Base-by-base conservation (phyloP, 2,329 filamentous ascomycete species). In the Cercospora sesami region DNA sequence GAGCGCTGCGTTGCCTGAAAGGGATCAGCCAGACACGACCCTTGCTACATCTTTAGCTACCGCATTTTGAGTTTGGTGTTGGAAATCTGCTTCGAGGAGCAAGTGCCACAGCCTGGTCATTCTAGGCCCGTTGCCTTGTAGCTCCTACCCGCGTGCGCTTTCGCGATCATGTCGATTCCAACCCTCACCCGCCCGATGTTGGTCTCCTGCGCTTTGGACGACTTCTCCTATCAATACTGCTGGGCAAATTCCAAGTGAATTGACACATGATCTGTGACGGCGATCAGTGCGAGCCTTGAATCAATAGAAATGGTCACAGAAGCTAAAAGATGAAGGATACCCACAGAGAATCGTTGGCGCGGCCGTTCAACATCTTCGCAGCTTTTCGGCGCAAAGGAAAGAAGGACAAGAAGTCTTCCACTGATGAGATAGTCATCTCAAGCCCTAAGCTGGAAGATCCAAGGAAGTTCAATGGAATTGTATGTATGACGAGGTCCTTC, bases 381-480 rank as follows among this genome's bases (percentile, higher is more conserved):
- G 53, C 26, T 18, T 58, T 58, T 7, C 5, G 53, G 12, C 53
- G 53, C n/a, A 58, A 58, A 26, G 30, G 53, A n/a, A 30, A 33
- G 26, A 30, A 33, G 8, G 53, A 58, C 2, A 58, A 58, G 6
- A 58, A 58, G 53, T 58, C 53, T n/a, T 26, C 53, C 23, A 8
- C 30, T 12, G 53, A 58, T 58, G 53, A 58, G 14, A 31, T 58
- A 2, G 53, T 58, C 26, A 58, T 58, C 3, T 58, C 53, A 18
- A 58, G 53, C 53, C 53, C 53, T 16, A 58, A 30, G 53, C n/a
- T 58, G 26, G 53, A 58, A 30, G 53, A 58, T 30, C 30, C 26
- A 26, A 18, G 53, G 26, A 30, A 58, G 7, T n/a, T 16, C 26
- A 58, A 58, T 58, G 53, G 53, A 26, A 31, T 58, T n/a, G 53